Conservation (phyloP, 1,284 basidiomycete species). For the Ustilago curta region DNA sequence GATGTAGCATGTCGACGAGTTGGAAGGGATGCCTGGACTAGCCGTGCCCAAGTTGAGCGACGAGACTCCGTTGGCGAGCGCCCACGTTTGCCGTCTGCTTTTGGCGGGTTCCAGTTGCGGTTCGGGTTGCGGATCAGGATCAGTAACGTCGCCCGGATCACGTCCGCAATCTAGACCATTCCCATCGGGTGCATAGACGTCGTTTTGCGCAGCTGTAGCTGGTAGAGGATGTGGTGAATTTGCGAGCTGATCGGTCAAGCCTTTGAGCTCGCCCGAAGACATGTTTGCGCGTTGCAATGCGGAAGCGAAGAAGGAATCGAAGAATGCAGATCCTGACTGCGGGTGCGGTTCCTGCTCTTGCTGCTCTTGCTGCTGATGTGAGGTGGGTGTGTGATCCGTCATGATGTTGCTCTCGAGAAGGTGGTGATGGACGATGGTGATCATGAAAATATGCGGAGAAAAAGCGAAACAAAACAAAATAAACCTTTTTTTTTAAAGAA, state of each 20-base stretch:
- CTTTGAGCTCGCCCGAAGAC: conserved; percentile 35
- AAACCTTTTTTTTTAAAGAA: conserved; percentile 15
- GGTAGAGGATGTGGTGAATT: conserved; percentile 28
- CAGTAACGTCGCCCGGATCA: conserved; percentile 44
- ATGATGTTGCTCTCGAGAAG: not conserved
- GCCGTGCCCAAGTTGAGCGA: conserved; percentile 31
- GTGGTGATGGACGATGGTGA: conserved; percentile 10
- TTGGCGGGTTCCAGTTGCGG: not conserved
- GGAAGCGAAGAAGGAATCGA: conserved; percentile 50
- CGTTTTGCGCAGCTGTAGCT: not conserved
- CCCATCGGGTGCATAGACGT: conserved; percentile 45
- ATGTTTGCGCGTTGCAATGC: conserved; percentile 50
- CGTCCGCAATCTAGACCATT: conserved; percentile 50
- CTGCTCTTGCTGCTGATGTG: conserved; percentile 3
- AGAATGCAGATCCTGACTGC: conserved; percentile 36
- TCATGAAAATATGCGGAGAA: conserved; percentile 15
- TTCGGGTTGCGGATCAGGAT: too few relatives aligned
- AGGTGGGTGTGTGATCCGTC: not conserved
- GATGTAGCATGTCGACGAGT: conserved; percentile 19
- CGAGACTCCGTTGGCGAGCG: conserved; percentile 36
- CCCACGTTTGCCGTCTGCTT: conserved; percentile 16
- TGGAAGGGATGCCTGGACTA: conserved; percentile 12
- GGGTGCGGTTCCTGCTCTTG: too few relatives aligned
- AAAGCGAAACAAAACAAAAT: conserved; percentile 10
- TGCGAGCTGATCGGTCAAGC: conserved; percentile 12